Conservation (phyloP, 148 eudicot genomes). For the Spergularia marina region DNA sequence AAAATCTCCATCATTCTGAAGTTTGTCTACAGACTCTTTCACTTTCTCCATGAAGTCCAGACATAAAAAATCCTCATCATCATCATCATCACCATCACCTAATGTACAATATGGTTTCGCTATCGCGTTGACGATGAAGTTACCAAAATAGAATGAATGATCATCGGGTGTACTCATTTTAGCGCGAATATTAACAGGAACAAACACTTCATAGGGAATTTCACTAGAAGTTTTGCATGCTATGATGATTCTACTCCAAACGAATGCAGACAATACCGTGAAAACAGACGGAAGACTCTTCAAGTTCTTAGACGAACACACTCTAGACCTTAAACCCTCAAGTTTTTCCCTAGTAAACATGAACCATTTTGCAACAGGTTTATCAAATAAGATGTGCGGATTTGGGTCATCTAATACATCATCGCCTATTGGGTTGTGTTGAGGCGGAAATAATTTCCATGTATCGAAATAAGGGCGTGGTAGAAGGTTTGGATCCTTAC, state of each 20-base stretch:
- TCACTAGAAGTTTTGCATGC: not conserved
- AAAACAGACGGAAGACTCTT: constrained; percentile 10
- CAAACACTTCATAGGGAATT: constrained; percentile 2
- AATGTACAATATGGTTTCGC: not conserved
- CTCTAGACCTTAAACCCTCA: constrained; percentile 10
- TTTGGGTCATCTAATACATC: constrained; percentile 7
- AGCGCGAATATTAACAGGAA: constrained; percentile 31
- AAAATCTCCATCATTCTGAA: not conserved
- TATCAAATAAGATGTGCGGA: not conserved
- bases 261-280: constrained; percentile 35
- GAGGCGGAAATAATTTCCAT: constrained; percentile 7
- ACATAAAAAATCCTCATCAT: not conserved
- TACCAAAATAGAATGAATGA: constrained; percentile 32
- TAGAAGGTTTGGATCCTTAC: not conserved
- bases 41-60: not conserved
- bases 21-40: not conserved
- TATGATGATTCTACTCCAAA: constrained; percentile 30
- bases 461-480: constrained; percentile 10
- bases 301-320: not conserved
- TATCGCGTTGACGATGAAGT: constrained; percentile 16
- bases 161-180: constrained; percentile 16
- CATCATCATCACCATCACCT: not conserved
- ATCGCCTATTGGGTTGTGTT: not conserved
- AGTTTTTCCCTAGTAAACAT: constrained; percentile 26
- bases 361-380: constrained; percentile 29